Conservation (phyloP, 805 yeast genomes). For the Candida koratica region DNA sequence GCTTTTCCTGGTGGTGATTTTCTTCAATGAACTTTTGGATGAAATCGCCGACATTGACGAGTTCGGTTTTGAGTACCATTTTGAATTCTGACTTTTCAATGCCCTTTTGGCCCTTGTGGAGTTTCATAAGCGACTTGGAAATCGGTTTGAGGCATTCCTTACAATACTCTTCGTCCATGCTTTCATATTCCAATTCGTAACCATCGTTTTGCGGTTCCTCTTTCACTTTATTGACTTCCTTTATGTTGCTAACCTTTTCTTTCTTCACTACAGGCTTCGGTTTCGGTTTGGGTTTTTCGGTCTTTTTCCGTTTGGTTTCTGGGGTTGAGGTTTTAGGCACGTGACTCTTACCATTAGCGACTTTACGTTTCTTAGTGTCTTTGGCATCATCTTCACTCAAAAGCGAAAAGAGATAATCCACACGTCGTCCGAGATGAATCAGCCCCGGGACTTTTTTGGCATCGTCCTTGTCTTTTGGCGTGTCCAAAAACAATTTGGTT, state of each 20-base stretch:
- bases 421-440: conserved; percentile 87
- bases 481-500: conserved; percentile 72
- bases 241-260: conserved; percentile 5
- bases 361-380: conserved; percentile 16
- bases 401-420: conserved; percentile 76
- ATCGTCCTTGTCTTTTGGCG: conserved; percentile 17
- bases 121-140: conserved; percentile 57
- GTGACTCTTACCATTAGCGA: conserved; percentile 13
- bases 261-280: not conserved
- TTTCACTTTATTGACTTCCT: conserved; percentile 12
- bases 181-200: conserved; percentile 55
- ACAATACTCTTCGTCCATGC: conserved; percentile 74
- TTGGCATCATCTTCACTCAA: conserved; percentile 52
- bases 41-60: conserved; percentile 69
- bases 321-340: conserved; percentile 13
- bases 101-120: conserved; percentile 70
- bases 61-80: conserved; percentile 58
- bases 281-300: conserved; percentile 6
- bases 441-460: conserved; percentile 81
- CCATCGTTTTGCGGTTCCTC: conserved; percentile 16
- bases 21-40: conserved; percentile 31
- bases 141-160: conserved; percentile 61
- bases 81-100: conserved; percentile 78
- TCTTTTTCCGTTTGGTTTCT: conserved; percentile 3
- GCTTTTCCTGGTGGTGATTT: conserved; percentile 25